These are phyloP conservation scores for Rhizophora apiculata DNA, from an alignment of 345 rosid genomes.

Conservation along the genomic window DNA sequence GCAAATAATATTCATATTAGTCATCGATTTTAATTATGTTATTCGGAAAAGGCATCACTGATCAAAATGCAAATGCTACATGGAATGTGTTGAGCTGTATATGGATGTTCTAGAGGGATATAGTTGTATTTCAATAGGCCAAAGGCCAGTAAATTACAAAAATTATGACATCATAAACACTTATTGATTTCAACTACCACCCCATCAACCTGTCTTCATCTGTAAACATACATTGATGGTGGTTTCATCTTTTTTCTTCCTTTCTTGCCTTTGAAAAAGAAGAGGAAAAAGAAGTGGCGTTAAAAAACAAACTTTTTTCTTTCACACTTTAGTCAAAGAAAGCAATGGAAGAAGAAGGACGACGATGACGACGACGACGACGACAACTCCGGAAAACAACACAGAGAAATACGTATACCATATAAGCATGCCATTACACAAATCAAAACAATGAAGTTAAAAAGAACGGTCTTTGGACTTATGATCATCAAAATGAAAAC, in stretches of 20 bases:
- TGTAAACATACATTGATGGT: neutral
- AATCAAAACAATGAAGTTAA: no score
- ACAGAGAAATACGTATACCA: no score
- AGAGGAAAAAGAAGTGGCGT: neutral
- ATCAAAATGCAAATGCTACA: no score
- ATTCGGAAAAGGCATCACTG: neutral
- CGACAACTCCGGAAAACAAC: no score
- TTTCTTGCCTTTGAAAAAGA: neutral
- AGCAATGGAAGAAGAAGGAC: no score
- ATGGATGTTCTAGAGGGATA: neutral
- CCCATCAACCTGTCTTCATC: neutral
- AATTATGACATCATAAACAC: neutral
- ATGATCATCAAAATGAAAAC: neutral
- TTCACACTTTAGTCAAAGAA: no score
- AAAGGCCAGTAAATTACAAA: neutral
- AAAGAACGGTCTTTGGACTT: neutral
- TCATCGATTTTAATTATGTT: neutral
- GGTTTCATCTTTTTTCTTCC: neutral
- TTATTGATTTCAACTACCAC: neutral
- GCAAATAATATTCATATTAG: neutral
- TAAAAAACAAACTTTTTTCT: no score
- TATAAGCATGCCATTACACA: no score
- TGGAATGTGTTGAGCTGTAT: neutral
- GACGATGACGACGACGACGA: no score
- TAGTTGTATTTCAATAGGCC: no score